Base-by-base conservation (phyloP, 371 early-diverging fungal genomes). In the Lichtheimia hyalospora region DNA sequence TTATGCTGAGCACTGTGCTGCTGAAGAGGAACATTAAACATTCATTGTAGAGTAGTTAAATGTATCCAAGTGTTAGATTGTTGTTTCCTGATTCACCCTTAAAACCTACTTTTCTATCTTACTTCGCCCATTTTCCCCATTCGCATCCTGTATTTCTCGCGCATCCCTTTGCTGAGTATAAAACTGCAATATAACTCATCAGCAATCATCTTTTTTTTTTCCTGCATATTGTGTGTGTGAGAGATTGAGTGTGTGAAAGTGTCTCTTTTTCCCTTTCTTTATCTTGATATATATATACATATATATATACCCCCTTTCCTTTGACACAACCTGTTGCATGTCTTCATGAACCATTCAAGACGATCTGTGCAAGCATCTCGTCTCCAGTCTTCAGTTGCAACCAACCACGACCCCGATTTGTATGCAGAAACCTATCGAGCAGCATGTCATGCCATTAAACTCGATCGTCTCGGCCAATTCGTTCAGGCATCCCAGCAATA, bases 391-490 rank as follows among this genome's bases (percentile, higher is more conserved):
- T 16, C 57, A 57, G 18, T 48, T 25, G 21, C 44, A 57, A 23
- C 53, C 25, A 25, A 5, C 39, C 25, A 18, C 34, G 14, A 25
- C 18, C 25, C 4, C n/a, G 59, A 59, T 16, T 51, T 82, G 14
- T 85, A 85, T 55, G 40, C 64, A 12, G 78, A 77, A 50, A 81
- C 85, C 7, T 85, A 79, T 54, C 57, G 57, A 1, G 55, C 67
- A 12, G 84, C 86, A 8, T 67, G 75, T 15, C 66, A 71, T 14
- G 86, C 86, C 49, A 80, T 85, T 54, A 68, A 75, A 52, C 67
- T 72, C 46, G 86, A 85, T 64, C 57, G 57, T 1, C 62, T 61
- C 40, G 83, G 82, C 3, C 71, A 70, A 52, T 79, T 71, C 56
- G 67, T 62, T 25, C 67, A 79, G 48, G 86, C 86, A 7, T 63